Evolutionary conservation across 495 filamentous ascomycete genomes (phyloP).

Genomic region (Xanthoparmelia taractica): DNA sequence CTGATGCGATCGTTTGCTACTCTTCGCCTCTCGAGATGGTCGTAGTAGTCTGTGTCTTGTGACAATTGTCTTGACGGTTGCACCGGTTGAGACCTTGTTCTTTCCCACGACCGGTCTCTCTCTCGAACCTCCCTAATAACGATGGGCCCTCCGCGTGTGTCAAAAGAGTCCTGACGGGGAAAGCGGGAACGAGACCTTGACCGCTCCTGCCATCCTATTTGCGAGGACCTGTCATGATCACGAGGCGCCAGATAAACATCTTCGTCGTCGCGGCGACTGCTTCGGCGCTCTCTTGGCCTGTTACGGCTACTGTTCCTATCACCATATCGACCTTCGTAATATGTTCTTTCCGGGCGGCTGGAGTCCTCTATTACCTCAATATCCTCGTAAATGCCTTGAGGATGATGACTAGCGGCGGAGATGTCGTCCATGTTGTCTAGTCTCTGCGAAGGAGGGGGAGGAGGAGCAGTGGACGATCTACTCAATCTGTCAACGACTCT

Average conservation of each 20-base stretch:
- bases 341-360: background rate
- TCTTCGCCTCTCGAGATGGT: background rate
- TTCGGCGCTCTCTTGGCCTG: background rate
- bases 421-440: background rate
- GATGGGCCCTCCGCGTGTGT: background rate
- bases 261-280: background rate
- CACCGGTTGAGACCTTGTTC: background rate
- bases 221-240: background rate
- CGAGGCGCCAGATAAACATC: background rate
- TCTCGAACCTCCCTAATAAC: too few species aligned
- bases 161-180: background rate
- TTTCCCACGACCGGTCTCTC: background rate
- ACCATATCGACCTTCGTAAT: background rate
- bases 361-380: background rate
- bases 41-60: background rate
- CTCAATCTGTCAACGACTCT: too few species aligned
- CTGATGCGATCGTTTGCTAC: background rate
- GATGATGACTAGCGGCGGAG: background rate
- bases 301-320: background rate
- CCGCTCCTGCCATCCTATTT: background rate
- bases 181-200: background rate
- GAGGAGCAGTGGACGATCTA: background rate
- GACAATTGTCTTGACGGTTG: background rate
- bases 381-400: background rate
- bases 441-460: background rate